phyloP scores from a whole-genome alignment of 441 rosid species.

The Croton laevigatus region DNA sequence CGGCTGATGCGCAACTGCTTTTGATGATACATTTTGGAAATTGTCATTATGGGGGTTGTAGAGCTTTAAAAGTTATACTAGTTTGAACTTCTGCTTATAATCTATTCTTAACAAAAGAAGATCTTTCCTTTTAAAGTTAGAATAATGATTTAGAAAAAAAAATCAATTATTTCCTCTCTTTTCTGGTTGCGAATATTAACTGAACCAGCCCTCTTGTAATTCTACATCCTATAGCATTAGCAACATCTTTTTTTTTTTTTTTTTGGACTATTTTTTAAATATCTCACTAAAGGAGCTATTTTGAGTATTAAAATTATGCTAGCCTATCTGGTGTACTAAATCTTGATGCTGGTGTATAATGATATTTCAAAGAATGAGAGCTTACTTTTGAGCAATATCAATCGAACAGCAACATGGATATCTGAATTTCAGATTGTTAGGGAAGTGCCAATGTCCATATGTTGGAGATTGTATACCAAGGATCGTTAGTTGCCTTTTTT shows the following conservation, averaged over 20 bases:
- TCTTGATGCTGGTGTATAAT: neutral
- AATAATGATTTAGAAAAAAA: too few relatives aligned
- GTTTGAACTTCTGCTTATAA: too few relatives aligned
- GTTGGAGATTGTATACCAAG: neutral
- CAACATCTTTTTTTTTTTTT: neutral
- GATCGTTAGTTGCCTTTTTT: neutral
- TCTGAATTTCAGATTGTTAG: neutral
- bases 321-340: neutral
- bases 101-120: too few relatives aligned
- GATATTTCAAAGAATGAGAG: neutral
- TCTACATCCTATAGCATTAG: neutral
- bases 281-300: neutral
- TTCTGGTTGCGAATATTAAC: neutral
- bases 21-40: neutral
- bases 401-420: neutral
- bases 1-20: neutral
- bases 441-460: neutral
- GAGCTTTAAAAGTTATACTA: too few relatives aligned
- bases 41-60: too few relatives aligned
- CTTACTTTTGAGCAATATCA: neutral
- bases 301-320: neutral
- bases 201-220: neutral
- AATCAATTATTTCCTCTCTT: neutral
- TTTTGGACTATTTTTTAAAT: neutral
- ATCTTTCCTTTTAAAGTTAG: neutral